Conservation (phyloP, 2,329 filamentous ascomycete species). For the Aspergillus japonicus region DNA sequence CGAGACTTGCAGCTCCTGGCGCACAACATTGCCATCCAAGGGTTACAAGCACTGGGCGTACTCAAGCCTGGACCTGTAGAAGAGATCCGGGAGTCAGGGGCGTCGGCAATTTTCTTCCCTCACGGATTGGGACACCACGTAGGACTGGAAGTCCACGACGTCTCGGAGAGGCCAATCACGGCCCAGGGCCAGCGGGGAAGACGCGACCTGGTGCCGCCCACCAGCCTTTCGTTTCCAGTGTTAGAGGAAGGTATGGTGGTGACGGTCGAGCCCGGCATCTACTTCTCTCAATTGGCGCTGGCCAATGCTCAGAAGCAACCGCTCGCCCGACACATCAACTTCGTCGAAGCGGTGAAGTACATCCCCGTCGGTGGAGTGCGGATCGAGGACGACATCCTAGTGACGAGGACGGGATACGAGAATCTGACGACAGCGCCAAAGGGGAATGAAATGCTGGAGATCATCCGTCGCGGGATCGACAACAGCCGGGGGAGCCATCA, state of each 20-base stretch:
- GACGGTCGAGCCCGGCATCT: conserved; percentile 56
- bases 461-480: conserved; percentile 33
- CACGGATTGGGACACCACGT: conserved; percentile 60
- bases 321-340: conserved; percentile 39
- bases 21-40: conserved; percentile 78
- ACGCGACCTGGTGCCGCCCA: conserved; percentile 28
- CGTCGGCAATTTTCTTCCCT: conserved; percentile 42
- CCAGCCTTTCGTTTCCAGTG: conserved; percentile 29
- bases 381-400: conserved; percentile 62
- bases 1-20: conserved; percentile 78
- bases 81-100: conserved; percentile 39
- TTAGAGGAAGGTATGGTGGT: conserved; percentile 57
- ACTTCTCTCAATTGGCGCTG: conserved; percentile 42
- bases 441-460: conserved; percentile 54
- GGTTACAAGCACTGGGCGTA: conserved; percentile 73
- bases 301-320: conserved; percentile 33
- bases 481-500: conserved; percentile 7
- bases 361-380: conserved; percentile 45
- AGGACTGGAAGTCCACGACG: conserved; percentile 47
- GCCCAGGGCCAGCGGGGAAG: conserved; percentile 21
- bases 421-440: conserved; percentile 73
- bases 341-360: conserved; percentile 40
- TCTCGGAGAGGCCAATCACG: conserved; percentile 38
- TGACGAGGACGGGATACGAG: conserved; percentile 66
- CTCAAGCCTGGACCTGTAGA: conserved; percentile 63